Base-by-base conservation (phyloP, 2,329 filamentous ascomycete genomes). In the Sporothrix phasma region DNA sequence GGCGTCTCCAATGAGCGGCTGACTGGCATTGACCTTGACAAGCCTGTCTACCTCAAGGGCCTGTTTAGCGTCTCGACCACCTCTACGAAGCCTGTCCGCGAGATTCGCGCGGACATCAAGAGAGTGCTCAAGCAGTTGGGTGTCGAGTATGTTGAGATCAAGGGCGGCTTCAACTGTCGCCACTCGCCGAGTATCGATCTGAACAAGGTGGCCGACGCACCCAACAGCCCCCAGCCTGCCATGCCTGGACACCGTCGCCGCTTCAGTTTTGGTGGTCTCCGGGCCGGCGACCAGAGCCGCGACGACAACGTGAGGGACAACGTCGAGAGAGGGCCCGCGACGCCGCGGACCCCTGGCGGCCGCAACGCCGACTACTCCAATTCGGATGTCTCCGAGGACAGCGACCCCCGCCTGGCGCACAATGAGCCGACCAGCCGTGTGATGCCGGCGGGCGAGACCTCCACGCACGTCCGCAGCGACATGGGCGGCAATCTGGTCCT, bases 61-160 rank as follows among this genome's bases (percentile, higher is more conserved):
- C 81, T 99, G 19, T 97, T 99, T 77, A 97, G 93, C 71, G 94
- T 97, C 62, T 95, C 91, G 3, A 99, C 94, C 0, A 99, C 94
- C 6, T 97, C 92, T 65, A 94, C 88, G 72, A 96, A 95, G 73
- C 90, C 93, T 0, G 84, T 97, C 11, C 80, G 86, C 1, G 86
- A 91, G 65, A 99, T 99, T 67, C 86, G 93, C 45, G 80, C 86
- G 6, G 94, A 99, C 72, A 90, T 99, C 69, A 95, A 95, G 72
- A 84, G 93, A 59, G 94, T 97, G 2, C 77, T 99, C 61, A 88
- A 87, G 69, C 88, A 93, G 73, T 84, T 97, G 17, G 89, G 90
- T 17, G 91, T 97, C n/a, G 89, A 95, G 13, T 97, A 90, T 73
- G 85, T 82, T 3, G 93, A 97, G 75, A 96, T 97, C 73, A 90